A percentile compares a stretch with the other conserved stretches of the same genome.
phyloP scores from a whole-genome alignment of 495 filamentous ascomycete genomes.

The Barbatosphaeria neglecta region DNA sequence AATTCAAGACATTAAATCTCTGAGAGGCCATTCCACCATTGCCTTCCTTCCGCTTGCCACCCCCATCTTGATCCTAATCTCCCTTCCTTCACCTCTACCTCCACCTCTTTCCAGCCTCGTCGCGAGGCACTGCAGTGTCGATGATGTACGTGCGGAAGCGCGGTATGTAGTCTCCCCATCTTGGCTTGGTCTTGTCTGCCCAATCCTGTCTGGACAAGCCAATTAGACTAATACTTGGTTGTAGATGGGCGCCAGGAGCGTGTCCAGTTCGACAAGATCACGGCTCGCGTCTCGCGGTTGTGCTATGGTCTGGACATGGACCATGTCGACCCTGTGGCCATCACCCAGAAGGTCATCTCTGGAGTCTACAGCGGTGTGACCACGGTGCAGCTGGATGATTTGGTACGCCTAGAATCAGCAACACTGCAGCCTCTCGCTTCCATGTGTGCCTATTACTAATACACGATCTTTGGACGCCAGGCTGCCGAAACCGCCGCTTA shows the following conservation, averaged over 20 bases:
- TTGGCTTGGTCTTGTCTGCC: not conserved
- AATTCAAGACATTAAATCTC: constrained; percentile 2
- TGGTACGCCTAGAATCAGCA: constrained; percentile 62
- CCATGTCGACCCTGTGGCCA: constrained; percentile 94
- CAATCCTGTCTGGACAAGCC: no score
- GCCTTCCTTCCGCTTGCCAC: not conserved
- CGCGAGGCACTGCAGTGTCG: constrained; percentile 4
- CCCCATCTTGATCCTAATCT: not conserved
- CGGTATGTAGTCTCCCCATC: constrained; percentile 30
- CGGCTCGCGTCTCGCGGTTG: constrained; percentile 88
- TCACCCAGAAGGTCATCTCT: constrained; percentile 98
- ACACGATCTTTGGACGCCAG: constrained; percentile 29
- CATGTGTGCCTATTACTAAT: constrained; percentile 9
- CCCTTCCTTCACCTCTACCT: constrained; percentile 3
- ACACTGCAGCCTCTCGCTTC: constrained; percentile 3
- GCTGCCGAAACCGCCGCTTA: constrained; percentile 98
- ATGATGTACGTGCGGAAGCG: constrained; percentile 50
- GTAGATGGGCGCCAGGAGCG: constrained; percentile 98
- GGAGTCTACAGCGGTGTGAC: constrained; percentile 98
- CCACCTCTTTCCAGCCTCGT: not conserved
- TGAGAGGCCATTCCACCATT: not conserved
- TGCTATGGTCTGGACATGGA: constrained; percentile 96
- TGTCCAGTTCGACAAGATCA: constrained; percentile 99
- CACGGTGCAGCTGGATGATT: constrained; percentile 87
- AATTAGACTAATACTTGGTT: constrained; percentile 15